These are phyloP conservation scores for Russula olivacea DNA, from an alignment of 768 basidiomycete species.

Conservation along the genomic window DNA sequence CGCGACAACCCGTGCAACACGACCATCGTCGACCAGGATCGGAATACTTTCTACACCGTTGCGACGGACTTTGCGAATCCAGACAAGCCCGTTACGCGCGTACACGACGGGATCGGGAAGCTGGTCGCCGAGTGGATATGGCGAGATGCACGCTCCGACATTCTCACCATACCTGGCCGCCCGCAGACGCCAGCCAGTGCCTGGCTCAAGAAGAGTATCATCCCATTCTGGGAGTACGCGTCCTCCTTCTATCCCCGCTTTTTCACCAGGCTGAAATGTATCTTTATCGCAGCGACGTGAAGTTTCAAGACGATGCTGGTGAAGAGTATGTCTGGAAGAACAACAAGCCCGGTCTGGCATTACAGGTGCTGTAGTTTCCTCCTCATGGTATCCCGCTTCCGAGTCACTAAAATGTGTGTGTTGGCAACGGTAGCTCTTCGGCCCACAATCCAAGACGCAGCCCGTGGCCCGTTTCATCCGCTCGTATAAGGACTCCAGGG, in stretches of 20 bases:
- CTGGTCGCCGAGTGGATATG: constrained; percentile 25
- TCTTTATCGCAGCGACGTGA: constrained; percentile 9
- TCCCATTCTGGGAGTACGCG: constrained; percentile 21
- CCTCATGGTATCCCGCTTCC: neutral
- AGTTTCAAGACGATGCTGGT: constrained; percentile 18
- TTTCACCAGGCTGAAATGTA: neutral
- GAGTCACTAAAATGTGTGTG: neutral
- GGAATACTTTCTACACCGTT: constrained; percentile 17
- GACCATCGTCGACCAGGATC: constrained; percentile 17
- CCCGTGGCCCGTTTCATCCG: constrained; percentile 25
- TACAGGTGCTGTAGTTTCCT: constrained; percentile 8
- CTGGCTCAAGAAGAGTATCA: constrained; percentile 25
- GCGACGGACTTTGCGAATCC: constrained; percentile 18
- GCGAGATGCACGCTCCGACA: constrained; percentile 24
- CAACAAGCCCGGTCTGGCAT: constrained; percentile 16
- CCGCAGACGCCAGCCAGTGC: constrained; percentile 13
- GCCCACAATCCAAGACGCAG: constrained; percentile 19
- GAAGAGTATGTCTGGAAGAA: constrained; percentile 21
- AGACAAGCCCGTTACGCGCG: constrained; percentile 15
- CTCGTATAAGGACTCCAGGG: constrained; percentile 9
- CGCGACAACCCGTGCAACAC: constrained; percentile 26
- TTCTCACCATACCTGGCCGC: constrained; percentile 20
- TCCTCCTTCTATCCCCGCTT: neutral
- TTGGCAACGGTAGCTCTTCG: constrained; percentile 11
- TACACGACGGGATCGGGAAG: constrained; percentile 16